Evolutionary conservation across 345 rosid species (phyloP), one percentile per base, ranked within the genome.

Genomic region (Populus nigra): DNA sequence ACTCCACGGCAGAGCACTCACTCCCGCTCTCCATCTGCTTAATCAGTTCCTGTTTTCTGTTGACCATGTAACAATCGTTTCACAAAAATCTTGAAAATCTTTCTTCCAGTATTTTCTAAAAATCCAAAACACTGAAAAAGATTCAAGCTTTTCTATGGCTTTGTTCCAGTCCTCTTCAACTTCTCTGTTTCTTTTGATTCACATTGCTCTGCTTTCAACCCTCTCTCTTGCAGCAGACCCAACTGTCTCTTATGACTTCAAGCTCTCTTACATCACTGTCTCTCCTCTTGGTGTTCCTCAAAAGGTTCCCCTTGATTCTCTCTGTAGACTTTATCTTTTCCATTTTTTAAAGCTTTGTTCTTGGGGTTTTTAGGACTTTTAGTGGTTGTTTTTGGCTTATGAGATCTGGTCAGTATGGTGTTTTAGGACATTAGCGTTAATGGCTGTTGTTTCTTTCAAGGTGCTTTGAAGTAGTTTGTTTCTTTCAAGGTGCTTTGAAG

Each of bases 281-380:
- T 92, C 97, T 68, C 99, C 98, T 77, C 88, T 95, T 9, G 97
- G 96, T 72, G 89, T 88, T 83, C 90, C 94, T 86, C 98, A 95
- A 73, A 91, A 86, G 97, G 99, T 93, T 70, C 43, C 22, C 8
- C 11, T 43, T 68, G 31, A 20, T 29, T 55, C 31, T 53, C 7
- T 36, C 25, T 33, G 41, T 29, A 22, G 5, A 5, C n/a, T 27
- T 18, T 12, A 12, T 66, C 67, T 7, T 1, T 5, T 33, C 5
- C 16, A 12, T 41, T 53, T 39, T 7, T 59, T n/a, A 1, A n/a
- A 5, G 63, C 35, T 43, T 22, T 55, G 17, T 35, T 12, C 8
- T 27, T 23, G 31, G 20, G 49, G 27, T 29, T n/a, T 45, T 29
- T 1, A 16, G 18, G 71, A 41, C 45, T 41, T 13, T 29, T 41